phyloP scores from a whole-genome alignment of 345 rosid species.

The Moringa oleifera region DNA sequence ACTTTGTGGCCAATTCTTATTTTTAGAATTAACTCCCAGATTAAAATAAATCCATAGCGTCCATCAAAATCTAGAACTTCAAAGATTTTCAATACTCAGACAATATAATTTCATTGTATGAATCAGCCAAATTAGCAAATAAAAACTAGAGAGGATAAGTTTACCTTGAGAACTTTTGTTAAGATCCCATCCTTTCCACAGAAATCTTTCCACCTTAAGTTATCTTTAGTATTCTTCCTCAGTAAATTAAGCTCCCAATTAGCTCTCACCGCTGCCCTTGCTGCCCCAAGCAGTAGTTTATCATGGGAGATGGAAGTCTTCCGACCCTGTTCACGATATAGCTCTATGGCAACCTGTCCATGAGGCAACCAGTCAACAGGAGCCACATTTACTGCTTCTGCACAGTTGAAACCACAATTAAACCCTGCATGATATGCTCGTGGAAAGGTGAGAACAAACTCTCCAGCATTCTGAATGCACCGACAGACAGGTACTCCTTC shows the following conservation, averaged over 20 bases:
- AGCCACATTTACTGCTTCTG: slow-evolving; percentile 98
- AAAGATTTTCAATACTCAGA: slow-evolving; percentile 4
- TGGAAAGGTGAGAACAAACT: slow-evolving; percentile 94
- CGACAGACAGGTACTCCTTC: slow-evolving; percentile 93
- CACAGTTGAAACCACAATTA: slow-evolving; percentile 94
- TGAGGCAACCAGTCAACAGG: slow-evolving; percentile 99
- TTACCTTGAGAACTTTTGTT: slow-evolving; percentile 83
- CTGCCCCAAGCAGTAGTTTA: slow-evolving; percentile 95
- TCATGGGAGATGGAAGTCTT: slow-evolving; percentile 98
- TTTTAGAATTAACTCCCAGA: no score
- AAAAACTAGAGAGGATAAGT: slow-evolving; percentile 12
- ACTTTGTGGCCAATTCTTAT: neutral
- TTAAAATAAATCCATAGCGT: neutral
- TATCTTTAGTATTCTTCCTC: slow-evolving; percentile 62
- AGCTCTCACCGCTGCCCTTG: slow-evolving; percentile 98
- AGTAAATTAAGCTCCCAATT: slow-evolving; percentile 91
- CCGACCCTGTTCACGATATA: slow-evolving; percentile 81
- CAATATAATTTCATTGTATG: neutral
- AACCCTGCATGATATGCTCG: slow-evolving; percentile 99
- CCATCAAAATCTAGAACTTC: neutral
- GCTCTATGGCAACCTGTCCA: slow-evolving; percentile 90
- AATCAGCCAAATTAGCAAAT: slow-evolving; percentile 3
- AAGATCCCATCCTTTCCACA: slow-evolving; percentile 87
- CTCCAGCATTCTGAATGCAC: slow-evolving; percentile 88
- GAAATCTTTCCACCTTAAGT: slow-evolving; percentile 79